These are phyloP conservation scores for Pseudopyrenochaeta lycopersici DNA, from an alignment of 2,329 filamentous ascomycete genomes.

Conservation along the genomic window DNA sequence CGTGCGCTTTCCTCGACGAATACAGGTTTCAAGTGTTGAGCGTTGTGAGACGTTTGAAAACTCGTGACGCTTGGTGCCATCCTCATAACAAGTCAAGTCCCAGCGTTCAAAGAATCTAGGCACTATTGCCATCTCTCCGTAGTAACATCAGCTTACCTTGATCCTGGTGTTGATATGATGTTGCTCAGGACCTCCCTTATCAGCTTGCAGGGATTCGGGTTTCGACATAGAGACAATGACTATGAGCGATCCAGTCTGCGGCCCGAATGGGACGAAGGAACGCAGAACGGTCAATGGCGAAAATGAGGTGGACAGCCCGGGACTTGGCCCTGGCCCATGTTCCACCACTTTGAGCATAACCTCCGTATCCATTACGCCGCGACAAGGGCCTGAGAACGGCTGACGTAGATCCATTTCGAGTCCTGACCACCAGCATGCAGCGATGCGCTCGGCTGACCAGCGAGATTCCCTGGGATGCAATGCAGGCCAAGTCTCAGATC, in stretches of 20 bases:
- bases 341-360: constrained; percentile 40
- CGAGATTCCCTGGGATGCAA: constrained; percentile 27
- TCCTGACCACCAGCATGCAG: constrained; percentile 35
- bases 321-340: constrained; percentile 33
- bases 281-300: constrained; percentile 20
- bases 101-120: not conserved
- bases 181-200: not conserved
- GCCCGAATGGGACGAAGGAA: constrained; percentile 14
- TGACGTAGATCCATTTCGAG: constrained; percentile 46
- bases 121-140: not conserved
- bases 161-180: not conserved
- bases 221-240: not conserved
- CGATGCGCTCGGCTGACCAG: constrained; percentile 40
- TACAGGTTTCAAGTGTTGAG: not conserved
- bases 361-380: constrained; percentile 42
- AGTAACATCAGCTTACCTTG: not conserved
- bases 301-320: constrained; percentile 20
- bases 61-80: not conserved
- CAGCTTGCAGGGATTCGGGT: not conserved
- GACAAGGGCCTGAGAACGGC: constrained; percentile 39
- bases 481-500: constrained; percentile 46
- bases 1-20: not conserved
- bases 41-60: not conserved
- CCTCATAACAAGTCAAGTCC: not conserved
- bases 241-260: constrained; percentile 6